Percentiles rank a stretch among this genome's conserved stretches.
Evolutionary conservation across 805 yeast species (phyloP).

Genomic region (Yarrowia sp.): DNA sequence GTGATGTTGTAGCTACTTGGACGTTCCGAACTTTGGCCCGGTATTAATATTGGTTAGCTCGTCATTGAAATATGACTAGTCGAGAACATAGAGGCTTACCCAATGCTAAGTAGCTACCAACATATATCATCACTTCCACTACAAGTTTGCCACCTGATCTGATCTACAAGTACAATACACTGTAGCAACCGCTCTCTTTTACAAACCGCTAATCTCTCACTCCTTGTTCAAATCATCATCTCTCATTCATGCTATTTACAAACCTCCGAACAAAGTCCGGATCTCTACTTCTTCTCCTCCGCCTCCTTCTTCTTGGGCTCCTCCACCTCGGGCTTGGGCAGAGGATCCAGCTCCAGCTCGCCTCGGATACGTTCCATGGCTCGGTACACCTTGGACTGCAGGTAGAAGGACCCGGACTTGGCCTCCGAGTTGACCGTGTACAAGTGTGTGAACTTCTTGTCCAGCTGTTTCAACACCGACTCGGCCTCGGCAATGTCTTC

Average conservation of each 20-base stretch:
- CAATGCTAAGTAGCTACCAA: too few species aligned
- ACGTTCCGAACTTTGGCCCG: too few species aligned
- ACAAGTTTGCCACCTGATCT: too few species aligned
- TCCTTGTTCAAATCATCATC: slow-evolving; percentile 1
- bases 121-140: too few species aligned
- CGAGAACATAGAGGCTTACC: too few species aligned
- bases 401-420: slow-evolving; percentile 91
- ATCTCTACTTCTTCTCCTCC: slow-evolving; percentile 9
- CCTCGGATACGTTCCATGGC: slow-evolving; percentile 88
- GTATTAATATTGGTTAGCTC: too few species aligned
- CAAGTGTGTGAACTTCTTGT: slow-evolving; percentile 73
- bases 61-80: too few species aligned
- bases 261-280: not conserved
- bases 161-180: too few species aligned
- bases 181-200: too few species aligned
- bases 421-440: slow-evolving; percentile 89
- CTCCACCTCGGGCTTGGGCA: slow-evolving; percentile 25
- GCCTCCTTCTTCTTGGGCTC: slow-evolving; percentile 23
- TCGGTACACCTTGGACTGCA: slow-evolving; percentile 89
- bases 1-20: too few species aligned
- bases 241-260: slow-evolving; percentile 25
- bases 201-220: too few species aligned
- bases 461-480: slow-evolving; percentile 49
- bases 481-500: slow-evolving; percentile 22
- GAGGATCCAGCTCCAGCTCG: slow-evolving; percentile 52